Evolutionary conservation across 2,329 filamentous ascomycete genomes (phyloP).

Genomic region (Zymoseptoria crescenta): DNA sequence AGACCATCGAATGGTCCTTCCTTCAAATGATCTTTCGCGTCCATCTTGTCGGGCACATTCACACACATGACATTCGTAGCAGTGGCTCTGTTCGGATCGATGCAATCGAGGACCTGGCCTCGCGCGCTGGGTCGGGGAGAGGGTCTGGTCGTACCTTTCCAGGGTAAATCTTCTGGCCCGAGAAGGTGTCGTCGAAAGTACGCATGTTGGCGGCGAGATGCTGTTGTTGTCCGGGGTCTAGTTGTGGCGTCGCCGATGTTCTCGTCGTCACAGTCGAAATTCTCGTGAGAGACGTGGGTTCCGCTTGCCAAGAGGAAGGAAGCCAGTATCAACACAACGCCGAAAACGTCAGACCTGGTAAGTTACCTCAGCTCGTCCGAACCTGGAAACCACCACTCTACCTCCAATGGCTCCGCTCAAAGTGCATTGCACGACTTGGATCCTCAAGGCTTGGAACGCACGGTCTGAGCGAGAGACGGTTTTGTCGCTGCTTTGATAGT

Average conservation of each 20-base stretch:
- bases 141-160: conserved; percentile 53
- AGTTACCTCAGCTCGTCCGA: too few relatives aligned
- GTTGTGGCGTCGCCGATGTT: background rate
- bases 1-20: background rate
- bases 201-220: conserved; percentile 51
- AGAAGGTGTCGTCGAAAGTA: conserved; percentile 74
- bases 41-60: background rate
- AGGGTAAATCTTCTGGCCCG: conserved; percentile 70
- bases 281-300: background rate
- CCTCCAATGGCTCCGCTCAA: too few relatives aligned
- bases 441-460: too few relatives aligned
- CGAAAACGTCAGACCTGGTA: background rate
- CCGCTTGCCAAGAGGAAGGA: background rate
- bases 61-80: conserved; percentile 1
- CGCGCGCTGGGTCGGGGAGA: background rate
- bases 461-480: too few relatives aligned
- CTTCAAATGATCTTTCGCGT: background rate
- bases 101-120: background rate
- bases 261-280: background rate
- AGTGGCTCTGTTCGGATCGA: background rate
- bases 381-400: too few relatives aligned
- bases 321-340: background rate
- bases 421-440: too few relatives aligned
- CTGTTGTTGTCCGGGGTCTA: background rate
- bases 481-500: too few relatives aligned